These are phyloP conservation scores for Ramaria rubella DNA, from an alignment of 768 basidiomycete genomes.

Conservation along the genomic window DNA sequence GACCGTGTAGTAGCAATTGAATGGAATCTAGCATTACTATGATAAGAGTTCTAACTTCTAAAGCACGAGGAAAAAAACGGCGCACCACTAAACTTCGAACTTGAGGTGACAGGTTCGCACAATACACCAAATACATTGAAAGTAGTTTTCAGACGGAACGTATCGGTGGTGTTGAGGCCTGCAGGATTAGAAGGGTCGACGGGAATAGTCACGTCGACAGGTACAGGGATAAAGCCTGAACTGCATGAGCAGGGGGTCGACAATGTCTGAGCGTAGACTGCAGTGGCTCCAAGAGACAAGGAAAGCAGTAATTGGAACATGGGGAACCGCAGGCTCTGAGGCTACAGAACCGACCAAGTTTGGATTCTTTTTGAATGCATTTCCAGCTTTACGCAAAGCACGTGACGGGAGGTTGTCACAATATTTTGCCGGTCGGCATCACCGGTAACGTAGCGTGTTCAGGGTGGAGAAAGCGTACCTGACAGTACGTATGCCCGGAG, in stretches of 20 bases:
- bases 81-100: not conserved
- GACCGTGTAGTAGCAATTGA: conserved; percentile 6
- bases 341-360: too few species aligned
- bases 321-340: too few species aligned
- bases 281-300: not conserved
- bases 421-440: too few species aligned
- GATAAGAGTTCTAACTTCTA: not conserved
- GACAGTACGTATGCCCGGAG: too few species aligned
- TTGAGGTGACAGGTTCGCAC: conserved; percentile 3
- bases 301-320: not conserved
- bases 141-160: not conserved
- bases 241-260: conserved; percentile 5
- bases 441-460: too few species aligned
- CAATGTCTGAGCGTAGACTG: not conserved
- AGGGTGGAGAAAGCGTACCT: too few species aligned
- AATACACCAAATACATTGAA: conserved; percentile 4
- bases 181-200: not conserved
- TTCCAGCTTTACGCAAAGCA: too few species aligned
- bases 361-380: too few species aligned
- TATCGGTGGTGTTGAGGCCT: not conserved
- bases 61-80: not conserved
- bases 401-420: too few species aligned
- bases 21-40: not conserved
- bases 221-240: conserved; percentile 5
- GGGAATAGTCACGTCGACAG: conserved; percentile 5